phyloP scores from a whole-genome alignment of 2,329 filamentous ascomycete species.

The Sclerotiophoma versabilis region DNA sequence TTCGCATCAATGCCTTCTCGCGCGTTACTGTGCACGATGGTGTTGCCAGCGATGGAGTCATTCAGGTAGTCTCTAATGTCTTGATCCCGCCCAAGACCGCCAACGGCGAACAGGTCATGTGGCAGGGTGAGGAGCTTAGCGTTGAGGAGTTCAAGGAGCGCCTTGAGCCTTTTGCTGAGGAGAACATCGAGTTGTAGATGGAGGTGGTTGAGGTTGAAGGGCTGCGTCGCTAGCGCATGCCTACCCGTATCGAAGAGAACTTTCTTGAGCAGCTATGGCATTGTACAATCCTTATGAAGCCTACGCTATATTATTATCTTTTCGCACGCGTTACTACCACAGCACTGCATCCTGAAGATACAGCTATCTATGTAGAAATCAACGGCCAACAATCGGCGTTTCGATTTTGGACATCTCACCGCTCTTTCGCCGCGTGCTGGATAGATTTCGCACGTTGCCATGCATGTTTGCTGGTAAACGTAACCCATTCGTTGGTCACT shows the following conservation, averaged over 20 bases:
- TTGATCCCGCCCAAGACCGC: conserved; percentile 74
- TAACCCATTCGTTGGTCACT: background rate
- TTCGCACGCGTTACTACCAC: background rate
- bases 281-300: conserved; percentile 12
- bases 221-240: background rate
- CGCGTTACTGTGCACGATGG: conserved; percentile 72
- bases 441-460: background rate
- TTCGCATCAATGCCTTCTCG: conserved; percentile 78
- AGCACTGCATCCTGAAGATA: conserved; percentile 6
- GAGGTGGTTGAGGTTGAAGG: conserved; percentile 5
- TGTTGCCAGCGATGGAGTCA: conserved; percentile 78
- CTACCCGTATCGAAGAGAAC: conserved; percentile 2
- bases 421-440: conserved; percentile 10
- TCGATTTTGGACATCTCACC: conserved; percentile 2
- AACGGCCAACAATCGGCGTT: conserved; percentile 15
- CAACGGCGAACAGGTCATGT: conserved; percentile 44
- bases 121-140: conserved; percentile 59
- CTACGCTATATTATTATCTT: background rate
- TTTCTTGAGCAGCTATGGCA: background rate
- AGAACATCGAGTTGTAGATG: conserved; percentile 42
- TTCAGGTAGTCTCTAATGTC: conserved; percentile 77
- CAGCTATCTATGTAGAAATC: background rate
- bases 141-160: conserved; percentile 69
- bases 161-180: conserved; percentile 42
- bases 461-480: background rate